Base-by-base conservation (phyloP, 208 protist species). In the Wallacemonas rigidus region DNA sequence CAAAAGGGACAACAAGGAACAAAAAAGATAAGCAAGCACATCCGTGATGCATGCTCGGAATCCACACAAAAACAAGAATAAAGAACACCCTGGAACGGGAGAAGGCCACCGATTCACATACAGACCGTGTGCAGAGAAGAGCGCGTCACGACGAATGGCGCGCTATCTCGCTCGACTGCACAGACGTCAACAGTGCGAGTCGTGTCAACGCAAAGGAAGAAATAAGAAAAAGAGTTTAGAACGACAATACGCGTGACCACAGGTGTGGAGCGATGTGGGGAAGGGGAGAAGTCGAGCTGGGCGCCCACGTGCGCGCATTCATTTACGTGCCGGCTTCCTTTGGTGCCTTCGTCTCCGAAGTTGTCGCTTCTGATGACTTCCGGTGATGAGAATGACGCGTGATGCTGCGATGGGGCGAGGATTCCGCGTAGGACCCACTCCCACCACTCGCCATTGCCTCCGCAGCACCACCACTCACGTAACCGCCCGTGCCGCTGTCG, bases 171-270 rank as follows among this genome's bases (percentile, higher is more conserved):
- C 26, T 26, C 26, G 26, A 26, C 26, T 26, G 26, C 26, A 26
- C 26, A 26, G 26, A 26, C 26, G 26, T 1, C 26, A 26, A 26
- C 26, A 26, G 26, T 26, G 26, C 26, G 15, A 58, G 65, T 43
- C 50, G 45, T 64, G 55, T 67, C 35, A 71, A 76, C 55, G 62
- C 48, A 51, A 44, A 36, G 43, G 63, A 35, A 48, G 61, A 55
- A 65, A 64, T 26, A 61, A 61, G 70, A 39, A 36, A 75, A n/a
- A 69, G 0, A 75, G 60, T 2, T 11, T 12, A 64, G 40, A 26
- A 26, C 26, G 26, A 26, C 26, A 26, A 26, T 26, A 26, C 26
- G 26, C 26, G 26, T 26, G 26, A 26, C 26, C 26, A 26, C 26
- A 26, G 26, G 26, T 26, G 26, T 26, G 26, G 26, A 26, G 26